Evolutionary conservation across 2,329 filamentous ascomycete genomes (phyloP), one percentile per base, ranked within the genome.

Genomic region (Pyrenophora tritici-repentis): DNA sequence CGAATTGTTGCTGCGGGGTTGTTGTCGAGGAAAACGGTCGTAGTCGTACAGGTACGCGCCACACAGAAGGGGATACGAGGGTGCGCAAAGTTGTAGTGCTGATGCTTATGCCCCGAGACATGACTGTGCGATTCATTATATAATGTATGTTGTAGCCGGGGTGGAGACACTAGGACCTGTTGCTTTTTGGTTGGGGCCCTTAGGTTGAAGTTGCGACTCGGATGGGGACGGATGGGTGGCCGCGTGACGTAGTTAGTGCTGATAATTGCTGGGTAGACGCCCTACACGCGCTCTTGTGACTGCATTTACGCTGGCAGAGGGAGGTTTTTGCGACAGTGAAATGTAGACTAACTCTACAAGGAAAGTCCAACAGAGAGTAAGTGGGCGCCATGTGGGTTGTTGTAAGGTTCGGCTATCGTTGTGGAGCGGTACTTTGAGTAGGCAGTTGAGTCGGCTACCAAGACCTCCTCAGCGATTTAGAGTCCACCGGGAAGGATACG

Each of bases 1-100:
- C 45, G 20, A 50, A 49, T 8, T 46, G 31, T 34, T 52, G n/a
- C 9, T 29, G 26, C 26, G 26, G 26, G 26, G 26, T 29, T 47
- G 26, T 29, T 47, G 61, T 63, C 13, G 48, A 43, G 17, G 62
- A 62, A 36, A 66, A 65, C n/a, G 52, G 17, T 47, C 61, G 58
- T 17, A 49, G 17, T 47, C 61, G 58, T 17, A 49, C 29, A n/a
- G 48, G 29, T 2, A 34, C 34, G 22, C 49, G 58, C 12, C 53
- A 32, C 18, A 55, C 34, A 38, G 50, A 37, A 29, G 61, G 55
- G 26, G 10, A 29, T 36, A 48, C 53, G 26, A 63, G 22, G 13
- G 38, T 56, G 47, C 60, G 61, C 24, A 58, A 17, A 29, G 52
- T 53, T 18, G 53, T 55, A 3, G 52, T 3, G 18, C 18, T 37